A percentile compares a stretch with the other conserved stretches of the same genome.
phyloP scores from a whole-genome alignment of 2,329 filamentous ascomycete species.

The Knufia petricola region DNA sequence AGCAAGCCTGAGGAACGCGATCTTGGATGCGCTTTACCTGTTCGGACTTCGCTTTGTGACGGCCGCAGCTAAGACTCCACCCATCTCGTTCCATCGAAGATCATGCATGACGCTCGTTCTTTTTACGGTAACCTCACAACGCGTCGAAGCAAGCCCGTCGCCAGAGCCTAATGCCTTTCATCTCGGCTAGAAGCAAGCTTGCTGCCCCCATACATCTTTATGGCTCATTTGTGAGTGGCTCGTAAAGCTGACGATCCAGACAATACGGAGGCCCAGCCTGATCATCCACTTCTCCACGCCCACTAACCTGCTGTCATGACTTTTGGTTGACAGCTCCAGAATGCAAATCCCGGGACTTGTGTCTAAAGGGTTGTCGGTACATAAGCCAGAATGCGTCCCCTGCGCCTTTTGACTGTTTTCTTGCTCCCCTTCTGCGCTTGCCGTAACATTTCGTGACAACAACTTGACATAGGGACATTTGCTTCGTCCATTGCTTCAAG shows the following conservation, averaged over 20 bases:
- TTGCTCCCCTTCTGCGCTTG: background rate
- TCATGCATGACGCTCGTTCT: slow-evolving; percentile 1
- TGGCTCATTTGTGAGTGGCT: background rate
- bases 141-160: background rate
- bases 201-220: too few species aligned
- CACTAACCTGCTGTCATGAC: slow-evolving; percentile 1
- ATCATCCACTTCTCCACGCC: slow-evolving; percentile 6
- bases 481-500: background rate
- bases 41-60: background rate
- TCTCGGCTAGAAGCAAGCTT: background rate
- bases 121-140: background rate
- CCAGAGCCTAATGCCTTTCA: background rate
- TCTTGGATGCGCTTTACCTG: slow-evolving; percentile 1
- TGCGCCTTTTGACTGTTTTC: background rate
- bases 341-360: slow-evolving; percentile 7
- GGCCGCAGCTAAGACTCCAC: background rate
- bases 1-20: background rate
- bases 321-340: slow-evolving; percentile 5
- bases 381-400: background rate
- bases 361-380: background rate
- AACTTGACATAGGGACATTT: background rate
- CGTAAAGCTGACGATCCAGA: background rate
- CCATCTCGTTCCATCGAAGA: background rate
- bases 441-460: background rate
- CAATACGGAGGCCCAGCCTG: background rate